Evolutionary conservation across 2,329 filamentous ascomycete species (phyloP), one percentile per base, ranked within the genome.

Genomic region (Nothophoma quercina): DNA sequence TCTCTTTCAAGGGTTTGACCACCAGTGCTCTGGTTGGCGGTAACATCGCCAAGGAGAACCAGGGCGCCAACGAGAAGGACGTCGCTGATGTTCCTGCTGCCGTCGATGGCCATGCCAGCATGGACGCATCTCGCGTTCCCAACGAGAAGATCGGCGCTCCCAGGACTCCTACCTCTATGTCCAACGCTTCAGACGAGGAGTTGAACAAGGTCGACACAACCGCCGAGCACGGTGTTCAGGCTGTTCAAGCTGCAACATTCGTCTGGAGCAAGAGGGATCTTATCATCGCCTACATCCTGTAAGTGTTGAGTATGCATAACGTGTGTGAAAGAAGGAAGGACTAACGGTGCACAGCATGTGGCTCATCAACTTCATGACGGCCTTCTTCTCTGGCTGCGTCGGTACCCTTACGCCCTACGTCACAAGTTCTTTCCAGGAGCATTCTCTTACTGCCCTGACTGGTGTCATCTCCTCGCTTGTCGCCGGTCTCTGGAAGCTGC

Each of bases 351-450:
- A 7, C 32, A 71, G 69, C 23, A 65, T 72, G 59, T 72, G 69
- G 69, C 32, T 59, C 43, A 78, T 78, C 30, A 74, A 81, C 19
- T 81, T 78, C 65, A 75, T 79, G 62, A 81, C 82, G 48, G 77
- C 77, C 18, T 70, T 81, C 49, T 70, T 78, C 43, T 69, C 76
- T 36, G 72, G 73, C 40, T 73, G 75, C 28, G 73, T 76, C 22
- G 70, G 70, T 43, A 78, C 76, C 15, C 50, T 78, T 13, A 64
- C 67, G 0, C 67, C 73, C 10, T 78, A 75, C 44, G 78, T 81
- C 52, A 75, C 74, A 8, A 73, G 68, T 29, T 61, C 60, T 18
- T 78, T 77, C 51, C 42, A 64, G 18, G 19, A 59, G 30, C 74
- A 75, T 58, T 74, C 69, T 5, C 65, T 76, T 25, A 74, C 71